phyloP scores from a whole-genome alignment of 1,284 basidiomycete genomes.

The Puccinia polysora region DNA sequence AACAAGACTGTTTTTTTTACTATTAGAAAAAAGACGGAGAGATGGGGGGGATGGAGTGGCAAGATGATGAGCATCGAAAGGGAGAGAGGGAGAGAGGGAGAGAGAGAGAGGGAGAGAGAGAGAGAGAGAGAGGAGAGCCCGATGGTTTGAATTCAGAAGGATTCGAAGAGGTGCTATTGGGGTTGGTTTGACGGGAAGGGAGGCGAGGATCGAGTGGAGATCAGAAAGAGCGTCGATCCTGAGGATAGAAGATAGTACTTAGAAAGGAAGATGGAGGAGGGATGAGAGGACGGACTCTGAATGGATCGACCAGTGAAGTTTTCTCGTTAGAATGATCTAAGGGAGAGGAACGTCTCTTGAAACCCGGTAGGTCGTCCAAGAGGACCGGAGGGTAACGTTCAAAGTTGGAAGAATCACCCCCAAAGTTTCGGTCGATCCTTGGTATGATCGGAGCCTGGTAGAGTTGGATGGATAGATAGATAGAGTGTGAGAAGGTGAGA shows the following conservation, averaged over 20 bases:
- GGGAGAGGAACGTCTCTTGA: slow-evolving; percentile 45
- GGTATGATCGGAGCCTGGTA: slow-evolving; percentile 50
- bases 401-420: slow-evolving; percentile 50
- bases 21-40: too few species aligned
- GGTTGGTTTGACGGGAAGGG: too few species aligned
- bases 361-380: slow-evolving; percentile 48
- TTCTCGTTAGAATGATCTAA: not conserved
- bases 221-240: too few species aligned
- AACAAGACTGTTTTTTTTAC: too few species aligned
- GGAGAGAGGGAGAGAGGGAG: not conserved
- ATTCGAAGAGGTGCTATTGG: not conserved
- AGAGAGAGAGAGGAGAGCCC: too few species aligned
- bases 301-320: not conserved
- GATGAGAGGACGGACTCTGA: not conserved
- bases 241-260: too few species aligned
- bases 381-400: slow-evolving; percentile 48
- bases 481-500: not conserved
- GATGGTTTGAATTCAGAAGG: too few species aligned
- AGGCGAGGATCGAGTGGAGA: too few species aligned
- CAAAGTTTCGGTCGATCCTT: slow-evolving; percentile 44
- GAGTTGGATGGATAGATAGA: too few species aligned
- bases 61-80: not conserved
- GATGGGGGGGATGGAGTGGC: too few species aligned
- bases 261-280: not conserved
- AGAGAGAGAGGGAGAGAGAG: slow-evolving; percentile 5